phyloP scores from a whole-genome alignment of 2,329 filamentous ascomycete species.

The Penicillium sp. region DNA sequence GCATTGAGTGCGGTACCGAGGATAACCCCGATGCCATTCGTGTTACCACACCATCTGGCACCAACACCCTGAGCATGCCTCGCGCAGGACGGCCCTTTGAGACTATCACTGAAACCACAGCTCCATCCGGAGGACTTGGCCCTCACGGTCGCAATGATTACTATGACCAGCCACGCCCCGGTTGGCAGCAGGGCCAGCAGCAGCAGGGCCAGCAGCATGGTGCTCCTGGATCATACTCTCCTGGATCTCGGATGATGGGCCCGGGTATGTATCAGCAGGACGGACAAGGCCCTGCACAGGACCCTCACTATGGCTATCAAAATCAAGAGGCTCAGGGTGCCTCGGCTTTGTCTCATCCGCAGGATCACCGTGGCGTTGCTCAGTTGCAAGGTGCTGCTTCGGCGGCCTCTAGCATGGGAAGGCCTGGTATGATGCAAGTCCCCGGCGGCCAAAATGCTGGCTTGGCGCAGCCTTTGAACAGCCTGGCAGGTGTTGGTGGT shows the following conservation, averaged over 20 bases:
- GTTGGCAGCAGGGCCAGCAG: conserved; percentile 38
- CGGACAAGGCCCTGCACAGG: conserved; percentile 38
- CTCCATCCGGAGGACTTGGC: conserved; percentile 29
- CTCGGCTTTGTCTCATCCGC: conserved; percentile 52
- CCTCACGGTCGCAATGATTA: conserved; percentile 37
- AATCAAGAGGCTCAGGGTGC: conserved; percentile 47
- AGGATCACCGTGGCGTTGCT: conserved; percentile 62
- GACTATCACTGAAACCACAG: conserved; percentile 28
- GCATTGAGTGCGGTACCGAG: conserved; percentile 90
- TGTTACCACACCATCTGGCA: conserved; percentile 97
- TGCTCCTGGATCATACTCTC: conserved; percentile 39
- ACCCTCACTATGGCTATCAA: conserved; percentile 43
- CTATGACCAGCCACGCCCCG: conserved; percentile 38
- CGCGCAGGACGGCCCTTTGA: conserved; percentile 37
- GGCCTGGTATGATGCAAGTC: conserved; percentile 49
- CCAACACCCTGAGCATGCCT: conserved; percentile 79
- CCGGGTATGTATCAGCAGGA: conserved; percentile 37
- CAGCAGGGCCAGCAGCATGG: conserved; percentile 32
- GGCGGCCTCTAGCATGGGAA: conserved; percentile 49
- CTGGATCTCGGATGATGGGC: conserved; percentile 37
- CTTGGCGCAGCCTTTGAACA: conserved; percentile 52
- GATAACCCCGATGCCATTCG: conserved; percentile 94
- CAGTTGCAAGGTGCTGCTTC: conserved; percentile 63
- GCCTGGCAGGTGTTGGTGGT: conserved; percentile 59
- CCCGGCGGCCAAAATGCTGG: conserved; percentile 43